These are phyloP conservation scores for Pluteus cervinus DNA, from an alignment of 768 basidiomycete genomes.

Conservation along the genomic window DNA sequence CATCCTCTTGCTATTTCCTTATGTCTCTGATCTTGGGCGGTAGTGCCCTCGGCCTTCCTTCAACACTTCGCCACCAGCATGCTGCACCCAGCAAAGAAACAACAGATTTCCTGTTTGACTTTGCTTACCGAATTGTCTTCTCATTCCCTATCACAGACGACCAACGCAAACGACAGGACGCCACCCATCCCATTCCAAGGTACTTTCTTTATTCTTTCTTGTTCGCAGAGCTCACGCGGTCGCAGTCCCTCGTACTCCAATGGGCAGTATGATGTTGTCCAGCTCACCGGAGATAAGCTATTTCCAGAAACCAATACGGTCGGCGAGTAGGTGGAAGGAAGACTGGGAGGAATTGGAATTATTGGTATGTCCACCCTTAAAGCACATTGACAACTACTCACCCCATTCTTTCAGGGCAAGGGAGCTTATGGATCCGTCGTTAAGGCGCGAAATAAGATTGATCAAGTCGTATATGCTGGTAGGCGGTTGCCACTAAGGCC, in stretches of 20 bases:
- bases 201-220: constrained; percentile 6
- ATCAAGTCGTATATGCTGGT: constrained; percentile 81
- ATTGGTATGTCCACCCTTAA: constrained; percentile 37
- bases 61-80: constrained; percentile 47
- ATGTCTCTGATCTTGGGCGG: background rate
- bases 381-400: constrained; percentile 1
- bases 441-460: constrained; percentile 87
- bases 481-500: constrained; percentile 12
- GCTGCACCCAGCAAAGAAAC: constrained; percentile 56
- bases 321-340: constrained; percentile 78
- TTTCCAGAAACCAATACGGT: constrained; percentile 36
- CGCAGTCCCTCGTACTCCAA: background rate
- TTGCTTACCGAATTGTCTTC: constrained; percentile 56
- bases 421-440: constrained; percentile 94
- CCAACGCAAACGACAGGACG: constrained; percentile 14
- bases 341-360: constrained; percentile 94
- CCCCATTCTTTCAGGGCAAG: constrained; percentile 50
- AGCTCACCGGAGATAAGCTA: constrained; percentile 64
- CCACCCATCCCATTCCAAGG: constrained; percentile 22
- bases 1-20: constrained; percentile 6
- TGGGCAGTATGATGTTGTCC: constrained; percentile 3
- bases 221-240: background rate
- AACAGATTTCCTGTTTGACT: constrained; percentile 46
- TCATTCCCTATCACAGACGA: constrained; percentile 23
- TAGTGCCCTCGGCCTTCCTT: constrained; percentile 21